Conservation (phyloP, 768 basidiomycete genomes). For the Lentinula lateritia region DNA sequence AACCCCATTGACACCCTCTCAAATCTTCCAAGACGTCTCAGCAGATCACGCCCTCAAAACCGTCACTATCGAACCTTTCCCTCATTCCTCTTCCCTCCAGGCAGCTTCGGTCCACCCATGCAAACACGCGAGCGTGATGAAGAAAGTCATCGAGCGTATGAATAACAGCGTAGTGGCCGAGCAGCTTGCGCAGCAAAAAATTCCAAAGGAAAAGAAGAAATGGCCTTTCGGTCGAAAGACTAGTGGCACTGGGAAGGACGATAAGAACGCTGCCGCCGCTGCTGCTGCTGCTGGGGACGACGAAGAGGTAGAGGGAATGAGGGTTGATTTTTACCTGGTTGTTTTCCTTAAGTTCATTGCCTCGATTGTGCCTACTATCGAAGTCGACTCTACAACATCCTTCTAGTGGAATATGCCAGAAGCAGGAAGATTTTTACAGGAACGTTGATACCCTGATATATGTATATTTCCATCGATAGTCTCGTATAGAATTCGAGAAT, state of each 20-base stretch:
- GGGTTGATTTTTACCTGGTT: conserved; percentile 97
- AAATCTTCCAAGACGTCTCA: conserved; percentile 97
- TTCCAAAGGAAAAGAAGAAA: conserved; percentile 61
- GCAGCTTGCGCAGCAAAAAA: conserved; percentile 66
- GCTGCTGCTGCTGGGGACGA: conserved; percentile 36
- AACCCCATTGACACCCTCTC: conserved; percentile 77
- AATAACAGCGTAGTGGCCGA: conserved; percentile 82
- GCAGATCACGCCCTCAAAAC: conserved; percentile 98
- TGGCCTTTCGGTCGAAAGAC: conserved; percentile 79
- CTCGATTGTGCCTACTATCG: conserved; percentile 97
- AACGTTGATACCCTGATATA: conserved; percentile 15
- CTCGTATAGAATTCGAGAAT: conserved; percentile 1
- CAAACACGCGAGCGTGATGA: conserved; percentile 99
- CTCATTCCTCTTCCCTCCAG: conserved; percentile 82
- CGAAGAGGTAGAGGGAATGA: conserved; percentile 82
- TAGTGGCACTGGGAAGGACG: conserved; percentile 53
- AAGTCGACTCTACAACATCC: conserved; percentile 88
- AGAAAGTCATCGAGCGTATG: conserved; percentile 99
- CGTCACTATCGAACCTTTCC: conserved; percentile 97
- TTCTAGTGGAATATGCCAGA: conserved; percentile 28
- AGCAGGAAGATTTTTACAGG: not conserved
- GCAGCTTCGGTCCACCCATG: conserved; percentile 96
- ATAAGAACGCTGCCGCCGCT: conserved; percentile 28
- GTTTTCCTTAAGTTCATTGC: conserved; percentile 99
- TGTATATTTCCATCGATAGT: not conserved